Evolutionary conservation across 352 stramenopile genomes (phyloP).

Genomic region (Elongisporangium anandrum): DNA sequence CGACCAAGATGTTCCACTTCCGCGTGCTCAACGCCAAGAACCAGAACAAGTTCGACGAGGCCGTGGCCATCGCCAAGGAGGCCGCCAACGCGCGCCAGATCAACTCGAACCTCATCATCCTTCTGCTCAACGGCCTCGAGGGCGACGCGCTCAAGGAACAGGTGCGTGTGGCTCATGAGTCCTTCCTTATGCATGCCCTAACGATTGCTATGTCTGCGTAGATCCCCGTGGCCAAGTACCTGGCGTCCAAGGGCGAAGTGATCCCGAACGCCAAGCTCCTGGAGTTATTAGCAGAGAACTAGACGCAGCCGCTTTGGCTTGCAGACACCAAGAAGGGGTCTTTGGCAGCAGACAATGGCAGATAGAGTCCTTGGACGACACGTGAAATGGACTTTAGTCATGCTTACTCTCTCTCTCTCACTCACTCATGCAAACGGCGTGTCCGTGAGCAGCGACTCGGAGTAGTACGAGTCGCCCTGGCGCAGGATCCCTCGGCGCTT

Average conservation of each 20-base stretch:
- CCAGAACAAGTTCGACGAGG: slow-evolving; percentile 51
- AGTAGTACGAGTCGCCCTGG: slow-evolving; percentile 36
- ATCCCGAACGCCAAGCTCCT: slow-evolving; percentile 50
- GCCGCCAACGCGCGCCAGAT: slow-evolving; percentile 60
- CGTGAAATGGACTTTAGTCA: background rate
- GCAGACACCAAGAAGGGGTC: background rate
- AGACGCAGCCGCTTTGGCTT: slow-evolving; percentile 12
- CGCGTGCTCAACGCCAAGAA: slow-evolving; percentile 64
- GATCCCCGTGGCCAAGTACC: slow-evolving; percentile 71
- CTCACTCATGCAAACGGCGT: slow-evolving; percentile 22
- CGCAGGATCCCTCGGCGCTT: slow-evolving; percentile 23
- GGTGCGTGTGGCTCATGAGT: too few relatives aligned
- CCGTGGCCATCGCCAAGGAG: slow-evolving; percentile 58
- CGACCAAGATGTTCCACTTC: slow-evolving; percentile 76
- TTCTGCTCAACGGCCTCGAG: slow-evolving; percentile 59
- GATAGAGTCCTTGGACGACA: background rate
- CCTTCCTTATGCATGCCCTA: background rate
- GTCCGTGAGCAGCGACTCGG: slow-evolving; percentile 54
- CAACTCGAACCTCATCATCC: slow-evolving; percentile 75
- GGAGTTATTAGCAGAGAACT: slow-evolving; percentile 46
- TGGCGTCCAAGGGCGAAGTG: slow-evolving; percentile 80
- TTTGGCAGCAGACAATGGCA: background rate
- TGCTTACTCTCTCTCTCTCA: background rate
- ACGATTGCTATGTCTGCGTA: slow-evolving; percentile 15
- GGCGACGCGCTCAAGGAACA: slow-evolving; percentile 53